Evolutionary conservation across 495 filamentous ascomycete genomes (phyloP).

Genomic region (Mycothermus thermophilus): DNA sequence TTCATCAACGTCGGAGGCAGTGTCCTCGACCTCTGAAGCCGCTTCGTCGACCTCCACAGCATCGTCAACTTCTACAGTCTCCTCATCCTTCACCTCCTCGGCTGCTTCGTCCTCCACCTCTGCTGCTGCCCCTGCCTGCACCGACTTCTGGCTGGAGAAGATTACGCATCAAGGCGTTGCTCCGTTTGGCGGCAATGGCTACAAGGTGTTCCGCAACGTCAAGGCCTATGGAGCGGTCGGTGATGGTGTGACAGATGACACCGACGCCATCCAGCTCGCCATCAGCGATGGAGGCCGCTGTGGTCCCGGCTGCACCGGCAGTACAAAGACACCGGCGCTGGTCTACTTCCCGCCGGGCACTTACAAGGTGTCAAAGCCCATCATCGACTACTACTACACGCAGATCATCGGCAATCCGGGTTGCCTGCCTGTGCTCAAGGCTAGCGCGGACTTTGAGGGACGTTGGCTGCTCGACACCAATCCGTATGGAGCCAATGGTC

Average conservation of each 20-base stretch:
- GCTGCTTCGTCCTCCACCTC: conserved; percentile 5
- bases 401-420: conserved; percentile 59
- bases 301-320: conserved; percentile 58
- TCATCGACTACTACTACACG: conserved; percentile 53
- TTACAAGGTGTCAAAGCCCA: conserved; percentile 51
- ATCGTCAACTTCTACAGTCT: conserved; percentile 3
- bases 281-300: conserved; percentile 65
- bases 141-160: conserved; percentile 32
- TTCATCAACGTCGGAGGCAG: too few species aligned
- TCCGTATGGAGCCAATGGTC: conserved; percentile 21
- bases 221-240: conserved; percentile 43
- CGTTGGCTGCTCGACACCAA: conserved; percentile 52
- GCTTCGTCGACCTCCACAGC: not conserved
- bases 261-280: conserved; percentile 66
- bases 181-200: conserved; percentile 25
- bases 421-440: conserved; percentile 48
- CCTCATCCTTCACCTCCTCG: conserved; percentile 3
- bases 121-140: conserved; percentile 8
- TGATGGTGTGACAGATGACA: conserved; percentile 70
- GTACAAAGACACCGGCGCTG: conserved; percentile 56
- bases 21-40: not conserved
- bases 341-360: conserved; percentile 71
- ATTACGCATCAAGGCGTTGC: conserved; percentile 36
- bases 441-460: conserved; percentile 42
- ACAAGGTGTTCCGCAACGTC: conserved; percentile 44